phyloP scores from a whole-genome alignment of 495 filamentous ascomycete genomes.

The Talaromyces adpressus region DNA sequence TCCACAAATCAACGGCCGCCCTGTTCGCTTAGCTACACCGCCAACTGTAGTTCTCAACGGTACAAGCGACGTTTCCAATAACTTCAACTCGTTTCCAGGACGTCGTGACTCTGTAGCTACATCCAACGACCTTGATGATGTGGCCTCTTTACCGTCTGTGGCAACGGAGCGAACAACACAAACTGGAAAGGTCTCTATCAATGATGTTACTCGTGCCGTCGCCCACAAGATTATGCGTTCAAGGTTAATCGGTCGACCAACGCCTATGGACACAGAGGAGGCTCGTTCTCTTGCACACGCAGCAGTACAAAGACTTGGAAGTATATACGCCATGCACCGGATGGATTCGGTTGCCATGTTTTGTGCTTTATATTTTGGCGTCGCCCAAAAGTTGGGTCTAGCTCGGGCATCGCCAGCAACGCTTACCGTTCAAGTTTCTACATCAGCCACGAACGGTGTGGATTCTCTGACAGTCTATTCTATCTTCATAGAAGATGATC shows the following conservation, averaged over 20 bases:
- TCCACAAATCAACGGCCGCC: constrained; percentile 63
- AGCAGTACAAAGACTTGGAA: constrained; percentile 24
- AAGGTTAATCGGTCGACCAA: constrained; percentile 20
- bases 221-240: constrained; percentile 27
- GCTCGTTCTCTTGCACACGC: constrained; percentile 24
- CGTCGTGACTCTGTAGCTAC: constrained; percentile 21
- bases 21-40: constrained; percentile 73
- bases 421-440: constrained; percentile 19
- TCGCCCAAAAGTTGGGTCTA: constrained; percentile 31
- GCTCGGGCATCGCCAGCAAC: constrained; percentile 16
- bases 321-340: constrained; percentile 24
- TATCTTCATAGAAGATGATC: constrained; percentile 19
- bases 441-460: not conserved
- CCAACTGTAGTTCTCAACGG: constrained; percentile 66
- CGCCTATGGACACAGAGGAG: constrained; percentile 24
- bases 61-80: constrained; percentile 30
- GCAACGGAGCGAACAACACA: constrained; percentile 6
- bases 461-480: not conserved
- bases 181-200: constrained; percentile 16
- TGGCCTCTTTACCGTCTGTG: constrained; percentile 7
- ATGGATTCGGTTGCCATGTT: constrained; percentile 15
- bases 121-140: constrained; percentile 15
- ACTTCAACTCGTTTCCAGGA: constrained; percentile 15
- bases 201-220: constrained; percentile 31
- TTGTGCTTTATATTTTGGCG: constrained; percentile 30